phyloP scores from a whole-genome alignment of 148 eudicot genomes.

The Diospyros lotus region DNA sequence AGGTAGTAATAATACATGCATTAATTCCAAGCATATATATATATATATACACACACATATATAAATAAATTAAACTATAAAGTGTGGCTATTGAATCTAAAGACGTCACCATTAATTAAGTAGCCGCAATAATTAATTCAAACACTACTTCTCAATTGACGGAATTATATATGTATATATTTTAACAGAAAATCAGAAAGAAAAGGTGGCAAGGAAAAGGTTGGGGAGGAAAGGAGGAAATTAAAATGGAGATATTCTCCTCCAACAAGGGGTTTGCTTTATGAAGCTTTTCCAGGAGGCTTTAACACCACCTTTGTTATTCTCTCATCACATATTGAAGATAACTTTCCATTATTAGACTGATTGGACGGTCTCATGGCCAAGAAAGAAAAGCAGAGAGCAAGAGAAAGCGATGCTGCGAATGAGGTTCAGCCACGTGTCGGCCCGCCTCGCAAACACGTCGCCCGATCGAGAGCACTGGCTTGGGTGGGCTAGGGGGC shows the following conservation, averaged over 20 bases:
- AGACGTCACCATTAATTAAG: slow-evolving; percentile 5
- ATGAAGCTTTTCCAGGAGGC: not conserved
- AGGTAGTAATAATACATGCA: too few relatives aligned
- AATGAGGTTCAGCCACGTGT: too few relatives aligned
- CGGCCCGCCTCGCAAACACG: too few relatives aligned
- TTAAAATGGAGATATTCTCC: slow-evolving; percentile 5
- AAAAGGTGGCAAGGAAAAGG: too few relatives aligned
- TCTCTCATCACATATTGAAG: slow-evolving; percentile 5
- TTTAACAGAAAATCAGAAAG: not conserved
- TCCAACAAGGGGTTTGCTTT: slow-evolving; percentile 13
- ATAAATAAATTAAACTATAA: not conserved
- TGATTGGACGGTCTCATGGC: slow-evolving; percentile 21
- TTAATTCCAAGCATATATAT: too few relatives aligned
- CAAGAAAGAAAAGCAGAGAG: slow-evolving; percentile 13
- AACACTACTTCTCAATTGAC: too few relatives aligned
- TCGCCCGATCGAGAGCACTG: too few relatives aligned
- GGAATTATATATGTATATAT: not conserved
- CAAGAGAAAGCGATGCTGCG: not conserved
- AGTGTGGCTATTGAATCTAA: not conserved
- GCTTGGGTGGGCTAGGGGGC: too few relatives aligned
- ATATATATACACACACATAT: not conserved
- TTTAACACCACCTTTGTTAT: slow-evolving; percentile 15
- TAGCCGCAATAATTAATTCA: not conserved
- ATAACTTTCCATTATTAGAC: slow-evolving; percentile 19
- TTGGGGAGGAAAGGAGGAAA: not conserved